Conservation (phyloP, 208 protist genomes). For the Acanthamoeba lenticulata region DNA sequence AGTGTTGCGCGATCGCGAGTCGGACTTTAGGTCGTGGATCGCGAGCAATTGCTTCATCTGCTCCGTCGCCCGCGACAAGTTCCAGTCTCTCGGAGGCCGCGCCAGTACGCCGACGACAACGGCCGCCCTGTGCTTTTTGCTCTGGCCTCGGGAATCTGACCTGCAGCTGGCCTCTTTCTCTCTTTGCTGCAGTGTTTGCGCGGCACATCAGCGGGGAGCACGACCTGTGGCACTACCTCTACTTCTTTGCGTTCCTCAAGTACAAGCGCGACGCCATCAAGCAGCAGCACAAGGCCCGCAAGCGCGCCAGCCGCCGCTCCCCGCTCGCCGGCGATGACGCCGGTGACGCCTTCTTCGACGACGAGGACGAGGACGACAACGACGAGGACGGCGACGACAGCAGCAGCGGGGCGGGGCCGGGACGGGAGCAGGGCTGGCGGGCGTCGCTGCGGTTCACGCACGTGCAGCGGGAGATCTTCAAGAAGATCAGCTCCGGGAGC, state of each 20-base stretch:
- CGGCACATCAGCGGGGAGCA: conserved; percentile 28
- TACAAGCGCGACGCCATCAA: conserved; percentile 56
- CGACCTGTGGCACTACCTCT: conserved; percentile 63
- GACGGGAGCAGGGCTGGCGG: not conserved
- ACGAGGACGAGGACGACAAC: not conserved
- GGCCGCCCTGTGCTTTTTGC: too few relatives aligned
- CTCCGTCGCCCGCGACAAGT: conserved; percentile 25
- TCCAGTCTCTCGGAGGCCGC: conserved; percentile 47
- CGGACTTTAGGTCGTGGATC: not conserved
- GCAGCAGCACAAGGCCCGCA: not conserved
- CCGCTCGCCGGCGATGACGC: not conserved
- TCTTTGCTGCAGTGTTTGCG: conserved; percentile 46
- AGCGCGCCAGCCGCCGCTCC: not conserved
- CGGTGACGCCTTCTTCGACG: too few relatives aligned
- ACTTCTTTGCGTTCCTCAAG: conserved; percentile 70
- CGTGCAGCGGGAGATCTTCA: conserved; percentile 68
- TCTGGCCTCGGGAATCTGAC: too few relatives aligned
- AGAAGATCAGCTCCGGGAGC: conserved; percentile 60
- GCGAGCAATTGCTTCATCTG: conserved; percentile 63
- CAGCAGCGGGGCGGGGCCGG: too few relatives aligned
- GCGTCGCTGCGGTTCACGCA: conserved; percentile 43
- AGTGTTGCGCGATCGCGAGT: conserved; percentile 32
- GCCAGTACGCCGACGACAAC: too few relatives aligned
- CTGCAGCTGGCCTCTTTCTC: not conserved
- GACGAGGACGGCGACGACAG: not conserved